Evolutionary conservation across 257 asterid species (phyloP).

Genomic region (Catharanthus roseus): DNA sequence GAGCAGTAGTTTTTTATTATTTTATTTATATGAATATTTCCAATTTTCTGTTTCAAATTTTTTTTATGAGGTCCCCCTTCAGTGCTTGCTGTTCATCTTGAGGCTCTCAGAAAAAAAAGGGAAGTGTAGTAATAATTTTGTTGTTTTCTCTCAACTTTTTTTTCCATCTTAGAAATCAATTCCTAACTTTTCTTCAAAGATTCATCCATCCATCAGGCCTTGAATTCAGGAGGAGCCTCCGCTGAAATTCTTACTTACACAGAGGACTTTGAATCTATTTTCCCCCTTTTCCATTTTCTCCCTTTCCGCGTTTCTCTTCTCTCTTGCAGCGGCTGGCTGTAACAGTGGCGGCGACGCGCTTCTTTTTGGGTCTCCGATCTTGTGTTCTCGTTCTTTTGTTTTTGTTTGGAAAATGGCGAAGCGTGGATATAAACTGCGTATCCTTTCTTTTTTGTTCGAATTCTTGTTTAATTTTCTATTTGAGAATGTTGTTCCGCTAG

Average conservation of each 20-base stretch:
- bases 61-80: neutral
- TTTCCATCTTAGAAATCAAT: constrained; percentile 20
- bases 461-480: constrained; percentile 1
- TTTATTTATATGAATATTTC: too few species aligned
- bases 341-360: constrained; percentile 18
- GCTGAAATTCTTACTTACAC: too few species aligned
- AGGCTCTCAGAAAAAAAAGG: neutral
- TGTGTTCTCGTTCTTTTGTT: constrained; percentile 10
- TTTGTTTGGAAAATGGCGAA: constrained; percentile 49
- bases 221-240: neutral
- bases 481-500: neutral
- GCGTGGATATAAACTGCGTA: constrained; percentile 96
- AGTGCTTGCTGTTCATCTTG: neutral
- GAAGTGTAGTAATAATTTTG: neutral
- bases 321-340: neutral
- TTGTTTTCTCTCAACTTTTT: constrained; percentile 16
- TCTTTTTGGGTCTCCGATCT: constrained; percentile 12
- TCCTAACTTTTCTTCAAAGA: constrained; percentile 20
- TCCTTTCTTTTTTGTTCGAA: constrained; percentile 36
- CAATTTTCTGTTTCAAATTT: neutral
- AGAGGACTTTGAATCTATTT: neutral
- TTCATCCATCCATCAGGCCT: neutral
- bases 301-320: neutral
- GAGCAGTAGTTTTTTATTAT: neutral
- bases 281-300: neutral